Evolutionary conservation across 768 basidiomycete species (phyloP), one percentile per base, ranked within the genome.

Genomic region (Trametes cubensis): DNA sequence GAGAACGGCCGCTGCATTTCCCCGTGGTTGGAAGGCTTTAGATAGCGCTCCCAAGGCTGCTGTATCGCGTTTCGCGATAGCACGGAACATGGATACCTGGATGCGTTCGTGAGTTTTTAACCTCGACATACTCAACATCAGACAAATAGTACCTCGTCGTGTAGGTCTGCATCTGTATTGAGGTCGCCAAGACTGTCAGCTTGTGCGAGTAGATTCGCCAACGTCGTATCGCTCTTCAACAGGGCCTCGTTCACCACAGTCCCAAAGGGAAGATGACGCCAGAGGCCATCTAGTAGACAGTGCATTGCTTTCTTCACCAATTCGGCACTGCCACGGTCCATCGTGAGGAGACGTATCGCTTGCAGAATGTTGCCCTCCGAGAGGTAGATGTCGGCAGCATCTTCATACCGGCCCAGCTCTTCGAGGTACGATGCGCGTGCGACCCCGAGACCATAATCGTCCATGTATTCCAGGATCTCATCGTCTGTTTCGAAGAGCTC

Each of bases 381-480:
- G 6, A 84, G 61, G 65, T 84, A 79, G 18, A 85, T 66, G 20
- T 81, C 76, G 0, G 85, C 85, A 0, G 86, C 86, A 38, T 87
- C 83, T 1, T 64, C 55, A 47, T 72, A 77, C 62, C 76, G 75
- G 15, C 77, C 79, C 13, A 79, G 74, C 4, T 73, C 71, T 28
- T 77, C 75, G 14, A 86, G 73, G 8, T 88, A 64, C 0, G 72
- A 70, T 0, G 81, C 80, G 7, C 77, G 82, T 7, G 82, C 79
- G 14, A 76, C 61, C 64, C 85, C 82, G 6, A 89, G 71, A 39
- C 80, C 81, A 46, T 78, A 78, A 4, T 83, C 78, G 56, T 86
- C 81, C 18, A 85, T 75, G 60, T 84, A 90, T 40, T 81, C 79
- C n/a, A 86, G 63, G 20, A 77, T 77, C 21, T 86, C 83, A 21